Evolutionary conservation across 805 yeast species (phyloP).

Genomic region (Schizosaccharomyces osmophilus): DNA sequence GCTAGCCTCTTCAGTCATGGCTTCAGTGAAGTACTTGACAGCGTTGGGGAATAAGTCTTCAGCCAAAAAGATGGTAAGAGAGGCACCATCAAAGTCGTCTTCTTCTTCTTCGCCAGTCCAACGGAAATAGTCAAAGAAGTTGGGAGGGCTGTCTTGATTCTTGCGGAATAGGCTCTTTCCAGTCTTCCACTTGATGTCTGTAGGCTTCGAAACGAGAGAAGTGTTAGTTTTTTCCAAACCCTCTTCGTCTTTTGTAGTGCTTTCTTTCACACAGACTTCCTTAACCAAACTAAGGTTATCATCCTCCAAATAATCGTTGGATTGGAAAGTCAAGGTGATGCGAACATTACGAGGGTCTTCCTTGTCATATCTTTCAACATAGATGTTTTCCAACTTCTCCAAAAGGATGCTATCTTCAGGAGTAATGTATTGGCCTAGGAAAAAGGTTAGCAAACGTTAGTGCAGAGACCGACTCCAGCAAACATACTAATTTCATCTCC

Average conservation of each 20-base stretch:
- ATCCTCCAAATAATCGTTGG: slow-evolving; percentile 24
- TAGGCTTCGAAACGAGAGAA: not conserved
- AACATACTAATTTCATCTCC: slow-evolving; percentile 25
- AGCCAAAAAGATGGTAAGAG: slow-evolving; percentile 40
- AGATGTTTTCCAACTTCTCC: slow-evolving; percentile 31
- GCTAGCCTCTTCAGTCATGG: slow-evolving; percentile 8
- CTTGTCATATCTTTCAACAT: slow-evolving; percentile 23
- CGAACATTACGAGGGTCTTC: slow-evolving; percentile 30
- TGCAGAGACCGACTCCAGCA: not conserved
- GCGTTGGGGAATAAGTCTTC: slow-evolving; percentile 76
- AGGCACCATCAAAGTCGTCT: slow-evolving; percentile 56
- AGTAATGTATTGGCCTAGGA: slow-evolving; percentile 12
- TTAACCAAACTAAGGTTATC: slow-evolving; percentile 15
- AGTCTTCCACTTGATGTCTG: not conserved
- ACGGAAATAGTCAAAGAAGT: slow-evolving; percentile 66
- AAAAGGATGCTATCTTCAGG: not conserved
- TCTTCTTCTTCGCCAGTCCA: slow-evolving; percentile 67
- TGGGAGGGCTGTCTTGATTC: slow-evolving; percentile 9
- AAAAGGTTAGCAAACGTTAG: no score
- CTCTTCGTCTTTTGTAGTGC: not conserved
- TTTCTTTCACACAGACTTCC: not conserved
- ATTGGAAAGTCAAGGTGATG: slow-evolving; percentile 34
- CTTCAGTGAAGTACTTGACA: slow-evolving; percentile 35
- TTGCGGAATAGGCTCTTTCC: not conserved
- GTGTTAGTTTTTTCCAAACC: not conserved